phyloP scores from a whole-genome alignment of 495 filamentous ascomycete species.

The Neurospora sp. region DNA sequence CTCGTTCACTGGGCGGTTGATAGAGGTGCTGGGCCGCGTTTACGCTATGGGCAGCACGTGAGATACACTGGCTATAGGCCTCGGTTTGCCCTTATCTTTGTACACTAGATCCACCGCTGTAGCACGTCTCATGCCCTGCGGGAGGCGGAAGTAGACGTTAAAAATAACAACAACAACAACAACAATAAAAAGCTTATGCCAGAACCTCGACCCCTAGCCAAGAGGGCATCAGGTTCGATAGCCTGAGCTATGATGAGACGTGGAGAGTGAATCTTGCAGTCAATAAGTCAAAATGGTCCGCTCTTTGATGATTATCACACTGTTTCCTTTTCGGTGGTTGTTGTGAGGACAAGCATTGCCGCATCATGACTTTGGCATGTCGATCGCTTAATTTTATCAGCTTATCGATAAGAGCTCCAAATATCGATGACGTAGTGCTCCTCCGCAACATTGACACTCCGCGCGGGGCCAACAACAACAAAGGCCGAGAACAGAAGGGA shows the following conservation, averaged over 20 bases:
- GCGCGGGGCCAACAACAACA: not conserved
- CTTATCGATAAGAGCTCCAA: not conserved
- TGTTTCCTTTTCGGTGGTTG: not conserved
- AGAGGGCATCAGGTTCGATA: not conserved
- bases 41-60: no score
- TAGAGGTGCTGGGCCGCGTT: no score
- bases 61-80: no score
- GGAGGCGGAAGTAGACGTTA: no score
- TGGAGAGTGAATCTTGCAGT: not conserved
- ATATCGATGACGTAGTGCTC: not conserved
- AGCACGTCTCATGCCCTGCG: no score
- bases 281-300: not conserved
- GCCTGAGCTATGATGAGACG: not conserved
- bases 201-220: not conserved
- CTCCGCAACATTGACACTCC: not conserved
- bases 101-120: no score
- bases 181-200: not conserved
- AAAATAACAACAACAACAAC: no score
- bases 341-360: not conserved
- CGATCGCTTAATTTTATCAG: not conserved
- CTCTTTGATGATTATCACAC: not conserved
- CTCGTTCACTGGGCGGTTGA: no score
- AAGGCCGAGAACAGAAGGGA: not conserved
- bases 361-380: not conserved
- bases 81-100: no score